Evolutionary conservation across 805 yeast species (phyloP).

Genomic region (Cyberlindnera mississippiensis): DNA sequence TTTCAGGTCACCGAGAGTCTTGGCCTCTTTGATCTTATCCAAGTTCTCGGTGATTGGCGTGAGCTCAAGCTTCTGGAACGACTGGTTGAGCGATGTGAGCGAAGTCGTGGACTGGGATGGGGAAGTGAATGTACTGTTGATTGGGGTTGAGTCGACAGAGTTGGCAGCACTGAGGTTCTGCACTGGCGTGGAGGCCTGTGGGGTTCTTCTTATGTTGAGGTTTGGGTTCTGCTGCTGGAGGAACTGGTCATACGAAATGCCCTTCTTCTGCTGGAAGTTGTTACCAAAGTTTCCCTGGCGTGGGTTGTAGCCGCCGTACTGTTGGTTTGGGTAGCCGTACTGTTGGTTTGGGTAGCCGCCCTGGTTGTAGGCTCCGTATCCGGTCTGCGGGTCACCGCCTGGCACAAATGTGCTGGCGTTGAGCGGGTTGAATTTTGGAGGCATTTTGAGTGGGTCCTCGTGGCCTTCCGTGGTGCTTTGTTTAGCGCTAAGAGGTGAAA

Average conservation of each 20-base stretch:
- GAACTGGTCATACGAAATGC: constrained; percentile 26
- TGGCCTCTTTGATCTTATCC: constrained; percentile 41
- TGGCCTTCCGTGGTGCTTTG: neutral
- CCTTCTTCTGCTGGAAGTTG: constrained; percentile 21
- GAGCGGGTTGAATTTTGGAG: constrained; percentile 38
- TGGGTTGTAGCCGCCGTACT: constrained; percentile 6
- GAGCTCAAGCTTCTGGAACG: constrained; percentile 59
- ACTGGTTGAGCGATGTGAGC: constrained; percentile 65
- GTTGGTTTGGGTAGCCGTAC: constrained; percentile 3
- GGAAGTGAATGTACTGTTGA: constrained; percentile 27
- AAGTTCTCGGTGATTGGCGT: constrained; percentile 66
- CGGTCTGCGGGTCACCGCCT: constrained; percentile 16
- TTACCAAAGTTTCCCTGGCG: constrained; percentile 11
- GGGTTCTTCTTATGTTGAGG: constrained; percentile 18
- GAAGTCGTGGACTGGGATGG: constrained; percentile 66
- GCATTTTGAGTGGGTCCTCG: constrained; percentile 23
- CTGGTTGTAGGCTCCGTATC: constrained; percentile 13
- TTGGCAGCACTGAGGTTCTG: constrained; percentile 15
- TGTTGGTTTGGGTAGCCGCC: constrained; percentile 6
- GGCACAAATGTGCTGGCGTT: constrained; percentile 33
- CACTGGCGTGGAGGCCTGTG: constrained; percentile 8
- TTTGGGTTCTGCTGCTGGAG: constrained; percentile 16
- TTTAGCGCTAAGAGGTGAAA: neutral
- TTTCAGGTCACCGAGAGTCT: constrained; percentile 34
- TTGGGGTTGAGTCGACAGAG: constrained; percentile 25